Base-by-base conservation (phyloP, 2,329 filamentous ascomycete species). In the Talaromyces sp. region DNA sequence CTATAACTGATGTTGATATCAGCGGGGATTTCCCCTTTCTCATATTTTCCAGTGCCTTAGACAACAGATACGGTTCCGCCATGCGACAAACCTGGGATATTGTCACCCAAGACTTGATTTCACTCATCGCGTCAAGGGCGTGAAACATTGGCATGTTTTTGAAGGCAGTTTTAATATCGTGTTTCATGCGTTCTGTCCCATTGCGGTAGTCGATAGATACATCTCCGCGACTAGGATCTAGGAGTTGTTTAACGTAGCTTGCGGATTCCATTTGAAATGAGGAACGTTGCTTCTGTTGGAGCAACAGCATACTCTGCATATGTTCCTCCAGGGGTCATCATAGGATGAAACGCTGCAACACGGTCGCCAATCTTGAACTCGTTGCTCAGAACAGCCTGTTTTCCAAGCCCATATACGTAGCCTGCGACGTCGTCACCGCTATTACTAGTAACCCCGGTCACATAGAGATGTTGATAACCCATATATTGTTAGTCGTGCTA, bases 131-230 rank as follows among this genome's bases (percentile, higher is more conserved):
- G 64, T 89, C 86, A 61, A 82, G 82, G 0, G 83, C 84, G 63
- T 86, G 76, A 41, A n/a, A 85, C 65, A 62, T 78, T 77, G 14
- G 73, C 65, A 2, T 75, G 76, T 7, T 66, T 52, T 31, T 52
- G 4, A 78, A 71, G 17, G 80, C 72, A 2, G 78, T 78, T 14
- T 85, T 74, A 13, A 49, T n/a, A 11, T 72, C 70, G 58, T 69
- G 64, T 0, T 83, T 74, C 8, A 86, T 76, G 2, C 78, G 77
- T 0, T 82, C 81, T 58, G 83, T 77, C 7, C 85, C 85, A 0
- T 75, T 68, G 27, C 85, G 82, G 71, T 88, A 87, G 73, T 88
- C 85, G 60, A 88, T 68, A 27, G 88, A 73, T 0, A 75, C 72
- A 66, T 88, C 85, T 46, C 85, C 84, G 66, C 82, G 82, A 56